These are phyloP conservation scores for Multifurca ochricompacta DNA, from an alignment of 768 basidiomycete species.

Conservation along the genomic window DNA sequence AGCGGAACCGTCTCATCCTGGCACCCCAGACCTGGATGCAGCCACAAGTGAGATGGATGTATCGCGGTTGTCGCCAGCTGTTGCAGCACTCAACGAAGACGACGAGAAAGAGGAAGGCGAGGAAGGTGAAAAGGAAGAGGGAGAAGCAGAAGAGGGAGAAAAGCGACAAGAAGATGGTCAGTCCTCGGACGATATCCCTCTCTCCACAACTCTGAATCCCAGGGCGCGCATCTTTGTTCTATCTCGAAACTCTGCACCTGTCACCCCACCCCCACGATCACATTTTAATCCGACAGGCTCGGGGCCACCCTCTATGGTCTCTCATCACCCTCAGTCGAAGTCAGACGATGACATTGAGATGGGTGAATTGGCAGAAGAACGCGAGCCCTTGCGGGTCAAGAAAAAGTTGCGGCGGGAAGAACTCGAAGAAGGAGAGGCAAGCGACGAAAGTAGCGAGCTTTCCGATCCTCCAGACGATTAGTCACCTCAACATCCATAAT, in stretches of 20 bases:
- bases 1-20: slow-evolving; percentile 29
- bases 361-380: slow-evolving; percentile 81
- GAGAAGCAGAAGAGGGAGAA: slow-evolving; percentile 36
- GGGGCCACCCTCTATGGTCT: slow-evolving; percentile 17
- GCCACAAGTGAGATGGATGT: slow-evolving; percentile 24
- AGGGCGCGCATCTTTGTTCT: slow-evolving; percentile 30
- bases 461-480: slow-evolving; percentile 65
- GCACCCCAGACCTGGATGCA: slow-evolving; percentile 14
- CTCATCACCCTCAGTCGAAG: slow-evolving; percentile 18
- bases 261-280: not conserved
- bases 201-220: slow-evolving; percentile 29
- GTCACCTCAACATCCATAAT: not conserved
- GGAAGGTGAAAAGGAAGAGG: slow-evolving; percentile 34
- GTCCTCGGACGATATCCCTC: slow-evolving; percentile 26
- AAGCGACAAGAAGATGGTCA: slow-evolving; percentile 31
- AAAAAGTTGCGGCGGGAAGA: slow-evolving; percentile 55
- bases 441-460: slow-evolving; percentile 68
- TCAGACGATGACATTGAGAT: slow-evolving; percentile 71
- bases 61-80: slow-evolving; percentile 45
- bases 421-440: slow-evolving; percentile 81
- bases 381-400: slow-evolving; percentile 41
- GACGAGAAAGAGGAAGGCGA: slow-evolving; percentile 27
- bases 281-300: slow-evolving; percentile 10
- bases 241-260: slow-evolving; percentile 23
- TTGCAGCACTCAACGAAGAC: slow-evolving; percentile 31